Evolutionary conservation across 225 moss, liverwort and hornwort species (phyloP).

Genomic region (Sphagnum tenellum): DNA sequence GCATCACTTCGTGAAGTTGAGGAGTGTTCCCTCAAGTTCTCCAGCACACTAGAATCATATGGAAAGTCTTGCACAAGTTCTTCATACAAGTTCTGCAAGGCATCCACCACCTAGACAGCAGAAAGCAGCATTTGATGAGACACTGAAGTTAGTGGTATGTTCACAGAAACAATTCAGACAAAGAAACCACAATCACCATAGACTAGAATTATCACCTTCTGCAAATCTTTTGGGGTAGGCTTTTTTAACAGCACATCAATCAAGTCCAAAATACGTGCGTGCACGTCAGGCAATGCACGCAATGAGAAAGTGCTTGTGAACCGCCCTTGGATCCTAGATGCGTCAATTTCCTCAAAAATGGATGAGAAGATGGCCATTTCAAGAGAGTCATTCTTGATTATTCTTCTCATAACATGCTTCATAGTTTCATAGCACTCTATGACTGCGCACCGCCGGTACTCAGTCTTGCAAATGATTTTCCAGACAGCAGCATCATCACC

Average conservation of each 20-base stretch:
- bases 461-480: constrained; percentile 62
- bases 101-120: constrained; percentile 62
- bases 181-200: too few relatives aligned
- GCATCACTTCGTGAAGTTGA: constrained; percentile 16
- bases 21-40: constrained; percentile 22
- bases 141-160: too few relatives aligned
- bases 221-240: constrained; percentile 18
- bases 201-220: constrained; percentile 12
- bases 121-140: too few relatives aligned
- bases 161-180: too few relatives aligned
- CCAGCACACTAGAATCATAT: constrained; percentile 17
- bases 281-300: constrained; percentile 46
- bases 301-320: constrained; percentile 53
- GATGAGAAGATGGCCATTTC: constrained; percentile 45
- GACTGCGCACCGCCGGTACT: constrained; percentile 87
- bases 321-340: constrained; percentile 28
- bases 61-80: constrained; percentile 60
- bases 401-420: constrained; percentile 51
- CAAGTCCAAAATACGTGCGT: constrained; percentile 42
- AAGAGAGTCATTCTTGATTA: constrained; percentile 31
- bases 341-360: constrained; percentile 70
- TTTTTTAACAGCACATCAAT: constrained; percentile 38
- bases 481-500: constrained; percentile 49
- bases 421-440: constrained; percentile 80
- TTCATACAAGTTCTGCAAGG: constrained; percentile 73